These are phyloP conservation scores for Phaeosphaeriaceae sp. DNA, from an alignment of 2,329 filamentous ascomycete species.

Conservation along the genomic window DNA sequence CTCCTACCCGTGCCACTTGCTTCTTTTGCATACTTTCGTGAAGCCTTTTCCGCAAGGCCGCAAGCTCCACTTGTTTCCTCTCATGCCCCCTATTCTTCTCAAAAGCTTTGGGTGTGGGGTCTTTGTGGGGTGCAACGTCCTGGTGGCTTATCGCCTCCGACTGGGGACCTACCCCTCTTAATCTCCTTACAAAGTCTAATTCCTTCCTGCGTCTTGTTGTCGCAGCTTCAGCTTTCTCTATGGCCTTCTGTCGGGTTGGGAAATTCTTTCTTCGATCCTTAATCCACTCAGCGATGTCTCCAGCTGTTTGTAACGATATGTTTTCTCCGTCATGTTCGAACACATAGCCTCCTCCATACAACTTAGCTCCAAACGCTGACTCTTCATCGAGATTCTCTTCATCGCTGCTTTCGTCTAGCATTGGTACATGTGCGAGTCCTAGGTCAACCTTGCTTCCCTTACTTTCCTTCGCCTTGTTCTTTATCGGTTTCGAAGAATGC, in stretches of 20 bases:
- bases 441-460: constrained; percentile 75
- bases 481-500: constrained; percentile 6
- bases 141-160: constrained; percentile 1
- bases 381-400: constrained; percentile 77
- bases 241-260: constrained; percentile 75
- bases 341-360: constrained; percentile 60
- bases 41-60: constrained; percentile 42
- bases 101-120: not conserved
- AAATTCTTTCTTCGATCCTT: constrained; percentile 79
- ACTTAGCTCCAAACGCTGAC: constrained; percentile 50
- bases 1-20: constrained; percentile 9
- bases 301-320: constrained; percentile 59
- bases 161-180: constrained; percentile 31
- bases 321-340: constrained; percentile 65
- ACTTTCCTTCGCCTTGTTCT: constrained; percentile 50
- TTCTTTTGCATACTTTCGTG: constrained; percentile 42
- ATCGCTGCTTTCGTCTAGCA: constrained; percentile 51
- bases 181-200: constrained; percentile 49
- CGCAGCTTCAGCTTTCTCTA: constrained; percentile 64
- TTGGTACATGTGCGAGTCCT: constrained; percentile 71
- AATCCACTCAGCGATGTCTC: constrained; percentile 80
- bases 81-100: constrained; percentile 9
- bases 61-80: constrained; percentile 32
- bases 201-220: constrained; percentile 32
- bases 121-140: not conserved